Base-by-base conservation (phyloP, 2,329 filamentous ascomycete species). In the Tolypocladium ovalisporum region DNA sequence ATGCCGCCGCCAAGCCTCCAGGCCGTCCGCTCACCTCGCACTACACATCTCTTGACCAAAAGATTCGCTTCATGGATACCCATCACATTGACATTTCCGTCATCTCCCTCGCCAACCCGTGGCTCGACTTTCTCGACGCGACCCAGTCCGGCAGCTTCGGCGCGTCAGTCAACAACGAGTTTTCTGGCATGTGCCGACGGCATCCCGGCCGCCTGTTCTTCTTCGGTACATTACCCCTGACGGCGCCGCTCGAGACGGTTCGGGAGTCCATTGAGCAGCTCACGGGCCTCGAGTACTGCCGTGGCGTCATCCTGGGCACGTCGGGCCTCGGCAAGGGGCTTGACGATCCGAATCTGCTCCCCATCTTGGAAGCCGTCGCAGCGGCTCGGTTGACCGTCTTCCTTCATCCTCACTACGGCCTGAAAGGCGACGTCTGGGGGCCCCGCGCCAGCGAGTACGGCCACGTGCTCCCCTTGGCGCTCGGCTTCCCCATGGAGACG, bases 401-500 rank as follows among this genome's bases (percentile, higher is more conserved):
- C 74, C 71, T 97, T 55, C 92, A 97, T 71, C 92, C 92, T 34
- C 92, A 97, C 72, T 96, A 97, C 69, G 92, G 92, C 1, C 80
- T 97, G 2, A 91, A 90, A 0, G 81, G 82, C 59, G 81, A 84
- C 10, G 89, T 95, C 4, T 96, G 89, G 73, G 92, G 92, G 0
- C 82, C 88, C 0, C 77, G 87, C 9, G 83, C 82, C 0, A 76
- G 75, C 27, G 85, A 87, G 59, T 96, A 95, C 67, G 92, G 92
- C 0, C 92, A 96, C 69, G 90, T 96, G 1, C 78, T 97, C 2
- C 89, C 91, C 0, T 76, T 97, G 0, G 89, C 90, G 0, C 75
- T 97, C 4, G 92, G 92, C 0, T 96, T 96, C 68, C 91, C 92
- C 0, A 82, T 97, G 63, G 92, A 97, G 73, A 97, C 92, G 0